Evolutionary conservation across 2,329 filamentous ascomycete genomes (phyloP), one percentile per base, ranked within the genome.

Genomic region (Fusarium nanum): DNA sequence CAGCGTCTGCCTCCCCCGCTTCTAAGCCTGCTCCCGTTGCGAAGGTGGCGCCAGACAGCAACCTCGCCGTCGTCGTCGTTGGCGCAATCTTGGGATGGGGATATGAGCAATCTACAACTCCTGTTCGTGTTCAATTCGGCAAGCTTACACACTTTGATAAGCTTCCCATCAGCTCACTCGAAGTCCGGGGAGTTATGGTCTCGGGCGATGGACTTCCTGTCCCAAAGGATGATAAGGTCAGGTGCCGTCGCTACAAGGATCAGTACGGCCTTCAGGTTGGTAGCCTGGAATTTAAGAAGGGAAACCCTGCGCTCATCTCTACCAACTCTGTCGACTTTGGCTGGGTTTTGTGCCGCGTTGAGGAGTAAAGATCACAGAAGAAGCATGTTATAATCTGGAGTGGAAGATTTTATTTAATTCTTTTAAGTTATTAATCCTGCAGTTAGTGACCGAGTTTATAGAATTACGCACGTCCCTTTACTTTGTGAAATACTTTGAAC

Each of bases 331-430:
- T 42, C 2, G 20, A 22, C 7, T 42, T 42, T 20, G n/a, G 40
- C 0, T 42, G n/a, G 40, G 40, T 42, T 6, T 42, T 42, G 40
- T 42, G 40, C 40, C 40, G 40, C 2, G n/a, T 42, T 42, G 40
- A 42, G n/a, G 40, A 22, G 20, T 42, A 22, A 18, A n/a, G 5
- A 0, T 1, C 9, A 6, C 16, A 37, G 5, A 10, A 2, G 5
- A 34, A 5, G 16, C 9, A 4, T 11, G 32, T 2, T 10, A 0
- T 37, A 1, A 3, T 11, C 32, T 37, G 32, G 32, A 5, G 5
- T 10, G 9, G 4, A 11, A 34, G 16, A 1, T 11, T 37, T 3
- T 11, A 11, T 18, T 4, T 2, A 10, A 34, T 34, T 16, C 7
- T 10, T 9, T 5, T 3, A 18, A 18, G 22, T 5, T 23, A n/a